Percentiles rank a stretch among this genome's conserved stretches.
phyloP scores from a whole-genome alignment of 2,329 filamentous ascomycete genomes.

The Alternaria burnsii region DNA sequence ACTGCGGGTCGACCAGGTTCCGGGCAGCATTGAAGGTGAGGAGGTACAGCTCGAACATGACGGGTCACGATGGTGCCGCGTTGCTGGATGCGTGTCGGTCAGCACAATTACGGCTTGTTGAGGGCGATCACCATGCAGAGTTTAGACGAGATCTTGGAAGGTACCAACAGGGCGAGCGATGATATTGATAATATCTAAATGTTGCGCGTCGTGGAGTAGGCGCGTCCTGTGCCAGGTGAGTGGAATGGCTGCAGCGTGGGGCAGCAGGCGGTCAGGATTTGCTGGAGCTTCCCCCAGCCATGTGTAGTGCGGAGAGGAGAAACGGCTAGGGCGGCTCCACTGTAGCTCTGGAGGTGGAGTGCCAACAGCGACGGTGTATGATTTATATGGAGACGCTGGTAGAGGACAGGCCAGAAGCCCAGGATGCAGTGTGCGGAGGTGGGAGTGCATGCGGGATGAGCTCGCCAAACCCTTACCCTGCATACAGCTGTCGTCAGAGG shows the following conservation, averaged over 20 bases:
- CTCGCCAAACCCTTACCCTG: slow-evolving; percentile 35
- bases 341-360: slow-evolving; percentile 29
- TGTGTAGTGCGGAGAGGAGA: slow-evolving; percentile 14
- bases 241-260: slow-evolving; percentile 9
- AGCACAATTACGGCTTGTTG: slow-evolving; percentile 28
- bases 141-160: neutral
- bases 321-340: slow-evolving; percentile 19
- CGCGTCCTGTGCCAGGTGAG: neutral
- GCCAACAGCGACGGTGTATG: slow-evolving; percentile 23
- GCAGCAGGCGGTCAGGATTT: slow-evolving; percentile 18
- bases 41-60: slow-evolving; percentile 73
- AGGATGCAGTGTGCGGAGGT: slow-evolving; percentile 17
- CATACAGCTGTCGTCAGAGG: slow-evolving; percentile 37
- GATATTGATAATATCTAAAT: neutral
- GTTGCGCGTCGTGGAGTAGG: neutral
- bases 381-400: slow-evolving; percentile 32
- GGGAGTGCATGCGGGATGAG: slow-evolving; percentile 14
- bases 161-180: slow-evolving; percentile 4
- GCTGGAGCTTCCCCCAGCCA: slow-evolving; percentile 8
- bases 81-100: slow-evolving; percentile 27
- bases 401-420: slow-evolving; percentile 10
- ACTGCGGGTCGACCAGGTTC: slow-evolving; percentile 70
- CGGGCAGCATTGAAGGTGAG: slow-evolving; percentile 92
- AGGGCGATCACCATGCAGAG: slow-evolving; percentile 16
- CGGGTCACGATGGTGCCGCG: slow-evolving; percentile 3